Evolutionary conservation across 2,329 filamentous ascomycete species (phyloP).

Genomic region (Aspergillus alliaceus): DNA sequence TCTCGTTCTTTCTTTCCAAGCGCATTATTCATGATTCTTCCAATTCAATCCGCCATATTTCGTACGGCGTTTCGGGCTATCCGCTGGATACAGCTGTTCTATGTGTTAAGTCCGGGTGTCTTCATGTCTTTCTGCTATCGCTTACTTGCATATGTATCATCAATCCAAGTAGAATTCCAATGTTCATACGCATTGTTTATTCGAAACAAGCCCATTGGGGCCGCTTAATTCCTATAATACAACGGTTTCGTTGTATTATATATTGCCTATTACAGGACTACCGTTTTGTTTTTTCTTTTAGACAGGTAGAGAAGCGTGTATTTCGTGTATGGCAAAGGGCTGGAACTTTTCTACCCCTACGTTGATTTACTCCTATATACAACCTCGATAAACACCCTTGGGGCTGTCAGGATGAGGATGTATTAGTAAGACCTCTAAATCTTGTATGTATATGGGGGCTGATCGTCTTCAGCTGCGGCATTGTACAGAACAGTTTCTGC

Average conservation of each 20-base stretch:
- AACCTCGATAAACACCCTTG: too few relatives aligned
- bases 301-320: neutral
- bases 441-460: too few relatives aligned
- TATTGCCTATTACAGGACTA: too few relatives aligned
- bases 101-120: neutral
- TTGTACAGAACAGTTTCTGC: too few relatives aligned
- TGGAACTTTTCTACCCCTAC: too few relatives aligned
- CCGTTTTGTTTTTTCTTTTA: too few relatives aligned
- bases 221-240: neutral
- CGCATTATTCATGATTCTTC: slow-evolving; percentile 7
- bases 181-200: neutral
- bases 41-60: slow-evolving; percentile 4
- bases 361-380: too few relatives aligned
- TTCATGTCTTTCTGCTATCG: neutral
- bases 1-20: neutral
- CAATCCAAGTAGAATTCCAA: neutral
- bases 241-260: neutral
- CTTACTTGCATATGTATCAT: neutral
- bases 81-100: neutral
- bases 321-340: neutral
- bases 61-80: slow-evolving; percentile 16
- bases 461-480: too few relatives aligned
- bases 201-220: neutral
- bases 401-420: too few relatives aligned
- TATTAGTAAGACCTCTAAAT: too few relatives aligned